Percentiles rank a stretch among this genome's conserved stretches.
Conservation (phyloP, 805 yeast genomes). For the Cyberlindnera petersonii region DNA sequence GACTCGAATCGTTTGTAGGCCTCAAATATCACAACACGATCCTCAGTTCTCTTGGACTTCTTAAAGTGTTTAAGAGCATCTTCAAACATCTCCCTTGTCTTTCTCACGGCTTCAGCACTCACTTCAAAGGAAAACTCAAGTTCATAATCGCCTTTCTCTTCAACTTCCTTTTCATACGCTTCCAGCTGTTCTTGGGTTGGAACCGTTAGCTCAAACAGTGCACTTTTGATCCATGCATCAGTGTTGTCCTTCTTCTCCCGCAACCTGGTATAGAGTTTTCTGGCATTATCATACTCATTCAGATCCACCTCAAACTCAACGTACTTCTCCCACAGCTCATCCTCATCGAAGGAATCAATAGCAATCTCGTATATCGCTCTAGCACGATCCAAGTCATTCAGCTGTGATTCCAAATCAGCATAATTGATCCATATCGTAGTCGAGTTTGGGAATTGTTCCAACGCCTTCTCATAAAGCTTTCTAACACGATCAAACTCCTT, state of each 20-base stretch:
- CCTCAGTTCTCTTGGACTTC: constrained; percentile 32
- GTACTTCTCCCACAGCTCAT: constrained; percentile 33
- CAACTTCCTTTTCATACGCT: constrained; percentile 27
- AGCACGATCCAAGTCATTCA: constrained; percentile 71
- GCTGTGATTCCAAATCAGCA: constrained; percentile 60
- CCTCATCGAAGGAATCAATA: constrained; percentile 25
- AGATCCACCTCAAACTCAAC: constrained; percentile 62
- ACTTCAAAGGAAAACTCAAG: constrained; percentile 46
- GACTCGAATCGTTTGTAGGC: constrained; percentile 64
- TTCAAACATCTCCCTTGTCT: constrained; percentile 54
- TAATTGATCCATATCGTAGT: constrained; percentile 55
- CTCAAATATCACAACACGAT: constrained; percentile 51
- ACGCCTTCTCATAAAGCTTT: constrained; percentile 60
- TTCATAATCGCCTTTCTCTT: constrained; percentile 37
- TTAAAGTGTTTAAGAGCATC: constrained; percentile 47
- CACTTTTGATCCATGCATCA: constrained; percentile 58
- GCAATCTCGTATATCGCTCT: constrained; percentile 59
- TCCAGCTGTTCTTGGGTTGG: constrained; percentile 53
- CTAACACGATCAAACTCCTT: constrained; percentile 83
- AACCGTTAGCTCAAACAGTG: constrained; percentile 65
- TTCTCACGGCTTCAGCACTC: constrained; percentile 44
- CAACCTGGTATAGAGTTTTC: constrained; percentile 44
- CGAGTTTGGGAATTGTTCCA: constrained; percentile 44
- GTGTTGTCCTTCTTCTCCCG: constrained; percentile 31
- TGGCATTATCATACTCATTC: constrained; percentile 51